Evolutionary conservation across 208 protist genomes (phyloP).

Genomic region (Acanthamoeba rhysodes): DNA sequence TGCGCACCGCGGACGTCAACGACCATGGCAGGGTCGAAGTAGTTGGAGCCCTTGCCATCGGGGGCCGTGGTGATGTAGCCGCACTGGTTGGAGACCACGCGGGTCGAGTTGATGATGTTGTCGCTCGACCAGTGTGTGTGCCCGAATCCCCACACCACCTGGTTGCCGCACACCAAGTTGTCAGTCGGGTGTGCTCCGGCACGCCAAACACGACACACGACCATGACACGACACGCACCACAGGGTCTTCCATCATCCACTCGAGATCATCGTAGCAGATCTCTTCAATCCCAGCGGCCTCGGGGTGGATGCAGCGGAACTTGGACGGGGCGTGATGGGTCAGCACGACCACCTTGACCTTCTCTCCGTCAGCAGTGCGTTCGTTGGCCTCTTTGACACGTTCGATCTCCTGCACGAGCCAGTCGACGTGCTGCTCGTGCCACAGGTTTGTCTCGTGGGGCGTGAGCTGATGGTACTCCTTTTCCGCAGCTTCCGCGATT

Average conservation of each 20-base stretch:
- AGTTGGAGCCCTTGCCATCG: conserved; percentile 23
- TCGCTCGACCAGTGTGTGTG: conserved; percentile 52
- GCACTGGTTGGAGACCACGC: conserved; percentile 31
- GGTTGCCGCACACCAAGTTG: background rate
- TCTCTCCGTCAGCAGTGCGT: background rate
- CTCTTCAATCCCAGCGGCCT: background rate
- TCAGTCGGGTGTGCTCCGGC: too few relatives aligned
- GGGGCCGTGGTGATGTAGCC: conserved; percentile 1
- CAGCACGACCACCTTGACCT: conserved; percentile 47
- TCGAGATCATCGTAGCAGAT: conserved; percentile 51
- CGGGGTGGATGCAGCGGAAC: background rate
- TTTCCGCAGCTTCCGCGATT: background rate
- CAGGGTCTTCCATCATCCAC: conserved; percentile 63
- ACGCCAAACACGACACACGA: too few relatives aligned
- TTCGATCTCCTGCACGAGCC: conserved; percentile 31
- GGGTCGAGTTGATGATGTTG: conserved; percentile 36
- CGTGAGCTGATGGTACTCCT: background rate
- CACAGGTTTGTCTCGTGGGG: conserved; percentile 11
- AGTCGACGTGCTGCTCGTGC: conserved; percentile 38
- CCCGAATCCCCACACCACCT: conserved; percentile 31
- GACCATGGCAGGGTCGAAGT: background rate
- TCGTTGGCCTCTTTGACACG: conserved; percentile 16
- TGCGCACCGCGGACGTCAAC: background rate
- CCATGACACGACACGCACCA: background rate
- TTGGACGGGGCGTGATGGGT: conserved; percentile 49